Conservation (phyloP, 768 basidiomycete species). For the Solioccasus polychromus region DNA sequence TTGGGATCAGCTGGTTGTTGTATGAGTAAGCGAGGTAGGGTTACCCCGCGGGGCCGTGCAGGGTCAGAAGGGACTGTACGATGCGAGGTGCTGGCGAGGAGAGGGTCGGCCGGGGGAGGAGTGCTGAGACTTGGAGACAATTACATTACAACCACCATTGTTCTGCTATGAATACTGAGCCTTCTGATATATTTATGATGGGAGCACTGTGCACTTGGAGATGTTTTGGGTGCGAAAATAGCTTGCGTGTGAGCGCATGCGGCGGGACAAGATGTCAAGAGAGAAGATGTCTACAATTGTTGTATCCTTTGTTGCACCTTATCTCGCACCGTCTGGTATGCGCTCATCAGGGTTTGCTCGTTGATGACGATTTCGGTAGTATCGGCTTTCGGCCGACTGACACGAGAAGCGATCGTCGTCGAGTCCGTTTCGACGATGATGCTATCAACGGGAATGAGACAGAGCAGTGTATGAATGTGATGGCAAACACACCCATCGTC, state of each 20-base stretch:
- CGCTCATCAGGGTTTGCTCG: constrained; percentile 93
- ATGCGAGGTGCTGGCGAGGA: constrained; percentile 2
- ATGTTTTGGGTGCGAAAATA: no score
- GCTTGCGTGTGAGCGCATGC: no score
- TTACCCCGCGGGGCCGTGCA: no score
- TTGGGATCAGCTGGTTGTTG: constrained; percentile 8
- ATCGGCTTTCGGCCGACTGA: constrained; percentile 89
- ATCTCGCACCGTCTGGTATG: constrained; percentile 87
- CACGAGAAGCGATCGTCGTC: constrained; percentile 91
- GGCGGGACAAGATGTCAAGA: neutral
- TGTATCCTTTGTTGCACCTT: constrained; percentile 81
- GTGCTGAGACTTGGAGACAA: no score
- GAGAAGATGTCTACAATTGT: constrained; percentile 53
- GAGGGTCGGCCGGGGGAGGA: no score
- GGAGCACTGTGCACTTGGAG: no score
- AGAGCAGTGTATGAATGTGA: neutral
- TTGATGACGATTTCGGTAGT: constrained; percentile 97
- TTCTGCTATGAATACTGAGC: neutral
- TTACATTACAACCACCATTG: constrained; percentile 9
- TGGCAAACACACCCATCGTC: constrained; percentile 80
- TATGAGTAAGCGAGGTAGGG: constrained; percentile 9
- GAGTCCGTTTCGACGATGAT: constrained; percentile 97
- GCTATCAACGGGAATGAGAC: constrained; percentile 40
- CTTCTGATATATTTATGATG: neutral
- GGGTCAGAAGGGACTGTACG: no score